Evolutionary conservation across 495 filamentous ascomycete species (phyloP).

Genomic region (Penicillium paradoxum): DNA sequence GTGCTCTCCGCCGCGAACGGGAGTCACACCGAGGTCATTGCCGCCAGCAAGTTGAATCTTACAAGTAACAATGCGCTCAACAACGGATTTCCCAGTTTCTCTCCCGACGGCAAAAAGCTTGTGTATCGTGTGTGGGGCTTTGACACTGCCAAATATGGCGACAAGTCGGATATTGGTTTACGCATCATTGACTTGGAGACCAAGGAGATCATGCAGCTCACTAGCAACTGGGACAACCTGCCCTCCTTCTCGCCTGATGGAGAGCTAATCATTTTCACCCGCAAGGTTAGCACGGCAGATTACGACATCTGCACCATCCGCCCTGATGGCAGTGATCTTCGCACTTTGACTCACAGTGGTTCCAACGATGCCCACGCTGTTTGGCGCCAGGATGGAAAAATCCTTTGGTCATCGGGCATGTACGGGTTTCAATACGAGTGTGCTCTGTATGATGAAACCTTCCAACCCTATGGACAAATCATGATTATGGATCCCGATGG

Average conservation of each 20-base stretch:
- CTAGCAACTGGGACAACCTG: constrained; percentile 28
- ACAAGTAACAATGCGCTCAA: constrained; percentile 14
- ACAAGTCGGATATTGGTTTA: constrained; percentile 21
- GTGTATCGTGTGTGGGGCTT: constrained; percentile 32
- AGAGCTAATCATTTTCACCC: constrained; percentile 28
- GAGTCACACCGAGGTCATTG: constrained; percentile 20
- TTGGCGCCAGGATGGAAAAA: constrained; percentile 35
- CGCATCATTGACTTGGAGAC: constrained; percentile 27
- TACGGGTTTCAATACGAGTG: constrained; percentile 32
- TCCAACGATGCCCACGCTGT: constrained; percentile 42
- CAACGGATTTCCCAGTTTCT: constrained; percentile 28
- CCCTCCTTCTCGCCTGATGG: constrained; percentile 30
- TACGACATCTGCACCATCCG: constrained; percentile 38
- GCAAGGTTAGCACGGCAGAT: constrained; percentile 23
- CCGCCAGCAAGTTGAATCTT: constrained; percentile 11
- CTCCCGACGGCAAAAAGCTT: constrained; percentile 25
- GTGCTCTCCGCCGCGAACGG: constrained; percentile 22
- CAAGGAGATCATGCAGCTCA: constrained; percentile 19
- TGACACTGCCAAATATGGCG: constrained; percentile 4
- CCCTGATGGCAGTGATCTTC: constrained; percentile 33
- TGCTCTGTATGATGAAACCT: constrained; percentile 30
- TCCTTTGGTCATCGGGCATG: constrained; percentile 30
- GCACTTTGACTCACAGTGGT: constrained; percentile 26
- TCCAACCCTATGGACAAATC: constrained; percentile 35
- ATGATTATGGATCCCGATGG: constrained; percentile 32